Evolutionary conservation across 1,284 basidiomycete species (phyloP), one percentile per base, ranked within the genome.

Genomic region (Tetrapyrgos nigripes): DNA sequence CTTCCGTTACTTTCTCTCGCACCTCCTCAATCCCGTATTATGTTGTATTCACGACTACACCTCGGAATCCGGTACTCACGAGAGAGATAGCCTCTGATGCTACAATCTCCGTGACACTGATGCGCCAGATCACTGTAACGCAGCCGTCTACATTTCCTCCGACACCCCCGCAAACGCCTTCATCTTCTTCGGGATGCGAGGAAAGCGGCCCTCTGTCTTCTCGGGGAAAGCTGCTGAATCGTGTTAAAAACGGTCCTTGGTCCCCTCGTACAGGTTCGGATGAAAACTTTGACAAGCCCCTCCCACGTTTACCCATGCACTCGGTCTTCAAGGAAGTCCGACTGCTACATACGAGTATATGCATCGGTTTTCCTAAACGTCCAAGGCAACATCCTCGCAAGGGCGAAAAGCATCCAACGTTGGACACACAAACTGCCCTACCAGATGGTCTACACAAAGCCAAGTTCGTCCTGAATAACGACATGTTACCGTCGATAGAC

Each of bases 361-460:
- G 74, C 48, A 79, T 87, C 45, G 88, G 88, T 2, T 90, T 91
- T 62, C 86, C 87, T 17, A 90, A 90, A 62, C 82, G 87, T 17
- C 86, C 87, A 5, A 77, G 85, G 45, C 75, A 76, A 48, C 74
- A 76, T 10, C 67, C 68, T 45, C 69, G 70, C 2, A 33, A 27
- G 33, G 68, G 65, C 23, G 65, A 66, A 29, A 59, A 64, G 13
- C 84, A 86, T 64, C 83, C 83, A 9, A 76, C 83, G 2, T 60
- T 84, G 40, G 80, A 81, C 37, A 71, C 74, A 1, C 75, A 82
- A 44, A 72, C 74, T 11, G 66, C 78, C 5, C 73, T 89, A 29
- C 88, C 88, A 0, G 87, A 90, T 66, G 89, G 88, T 6, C 75
- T 91, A 11, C 83, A 81, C 66, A 88, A 87, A 64, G 81, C 81